Evolutionary conservation across 768 basidiomycete species (phyloP), one percentile per base, ranked within the genome.

Genomic region (Suillus variegatus): DNA sequence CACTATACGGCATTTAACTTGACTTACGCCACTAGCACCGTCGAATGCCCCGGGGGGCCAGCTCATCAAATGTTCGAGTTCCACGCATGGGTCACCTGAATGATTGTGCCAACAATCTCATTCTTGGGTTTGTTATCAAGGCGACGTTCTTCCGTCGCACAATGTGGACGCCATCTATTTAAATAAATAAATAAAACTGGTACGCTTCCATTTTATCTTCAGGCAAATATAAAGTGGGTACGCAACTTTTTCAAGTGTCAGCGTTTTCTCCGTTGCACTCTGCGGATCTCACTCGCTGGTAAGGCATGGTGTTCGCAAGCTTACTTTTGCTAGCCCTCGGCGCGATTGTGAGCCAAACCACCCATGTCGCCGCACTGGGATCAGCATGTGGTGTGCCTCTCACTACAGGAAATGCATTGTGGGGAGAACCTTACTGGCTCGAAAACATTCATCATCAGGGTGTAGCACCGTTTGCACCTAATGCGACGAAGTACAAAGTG

Each of bases 391-490:
- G 36, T 56, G 47, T 66, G 22, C 65, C 65, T 58, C 40, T 61
- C 20, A 62, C 44, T 58, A 13, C 18, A 12, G 86, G 86, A 16
- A 81, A 77, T 10, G 86, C 88, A 16, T 79, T 78, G 18, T 69
- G 85, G 22, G 71, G 70, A 22, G 88, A 86, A 66, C 82, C 87
- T 0, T 91, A 83, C 73, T 92, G 90, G 90, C 76, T 89, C 69
- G 77, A 91, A 73, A 83, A 68, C 60, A 91, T 92, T 69, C 83
- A 81, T 55, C 90, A 91, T 71, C 88, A 86, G 71, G 89, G 88
- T 32, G 85, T 78, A 22, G 78, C 90, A 5, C 84, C 90, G 2
- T 88, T 83, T 75, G 88, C 89, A 69, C 67, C 85, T 1, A 78
- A 84, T 67, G 79, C 84, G 13, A 72, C 73, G 41, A 69, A 74